Base-by-base conservation (phyloP, 139 green algal genomes). In the Penium margaritaceum region DNA sequence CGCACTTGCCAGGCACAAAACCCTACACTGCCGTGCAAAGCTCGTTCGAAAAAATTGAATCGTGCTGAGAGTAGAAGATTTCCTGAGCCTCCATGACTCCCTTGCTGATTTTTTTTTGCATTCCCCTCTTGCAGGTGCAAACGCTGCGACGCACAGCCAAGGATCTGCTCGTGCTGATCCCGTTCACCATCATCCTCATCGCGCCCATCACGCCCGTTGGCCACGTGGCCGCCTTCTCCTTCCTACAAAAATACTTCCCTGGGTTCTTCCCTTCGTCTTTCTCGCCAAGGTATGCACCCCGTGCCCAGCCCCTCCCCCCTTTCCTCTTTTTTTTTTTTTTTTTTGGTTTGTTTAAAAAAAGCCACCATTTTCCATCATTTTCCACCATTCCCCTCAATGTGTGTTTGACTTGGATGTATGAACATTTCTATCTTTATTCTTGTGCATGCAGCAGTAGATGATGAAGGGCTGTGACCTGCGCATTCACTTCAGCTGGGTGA, bases 211-310 rank as follows among this genome's bases (percentile, higher is more conserved):
- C 91, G 1, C 94, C 93, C 1, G 85, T 98, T 44, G 94, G 94
- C 47, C 94, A 99, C 79, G 94, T 99, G 35, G 84, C 97, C 12
- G 86, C 98, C 27, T 99, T 97, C 80, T 85, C 88, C 37, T 96
- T 98, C 85, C 88, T 97, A 34, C 93, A 98, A 82, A 76, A 84
- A 51, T 98, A 98, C 86, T 99, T 99, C 80, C 94, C 94, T 0
- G 61, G 37, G n/a, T 68, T 68, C 35, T 57, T 44, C 21, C 36
- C 19, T n/a, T 68, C 37, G 6, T 6, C 61, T n/a, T 44, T 57
- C 17, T 68, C 37, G 6, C 30, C 35, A 9, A 6, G 7, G 9
- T 44, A 53, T 1, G n/a, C n/a, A n/a, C n/a, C n/a, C n/a, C n/a
- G n/a, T n/a, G n/a, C n/a, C n/a, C n/a, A n/a, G n/a, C n/a, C n/a